Conservation (phyloP, 768 basidiomycete species). For the Trametes villosa region DNA sequence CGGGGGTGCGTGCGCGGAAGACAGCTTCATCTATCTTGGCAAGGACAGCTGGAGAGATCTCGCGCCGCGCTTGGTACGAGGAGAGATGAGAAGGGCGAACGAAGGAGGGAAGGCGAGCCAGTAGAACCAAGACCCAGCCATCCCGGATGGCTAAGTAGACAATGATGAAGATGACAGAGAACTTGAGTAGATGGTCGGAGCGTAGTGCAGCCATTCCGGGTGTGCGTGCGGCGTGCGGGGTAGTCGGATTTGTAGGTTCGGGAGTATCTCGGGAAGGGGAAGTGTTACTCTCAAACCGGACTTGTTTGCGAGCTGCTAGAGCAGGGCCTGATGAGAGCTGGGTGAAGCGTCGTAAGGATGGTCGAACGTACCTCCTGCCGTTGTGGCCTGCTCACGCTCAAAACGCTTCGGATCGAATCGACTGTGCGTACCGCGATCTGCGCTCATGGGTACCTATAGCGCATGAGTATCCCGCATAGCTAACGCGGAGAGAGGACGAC, state of each 20-base stretch:
- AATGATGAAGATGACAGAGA: background rate
- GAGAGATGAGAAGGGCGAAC: background rate
- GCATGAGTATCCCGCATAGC: too few species aligned
- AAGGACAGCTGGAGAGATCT: background rate
- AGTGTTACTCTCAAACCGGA: background rate
- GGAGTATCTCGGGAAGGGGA: background rate
- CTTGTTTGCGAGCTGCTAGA: background rate
- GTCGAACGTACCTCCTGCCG: too few species aligned
- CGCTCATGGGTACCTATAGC: too few species aligned
- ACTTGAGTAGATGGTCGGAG: background rate
- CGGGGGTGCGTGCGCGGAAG: background rate
- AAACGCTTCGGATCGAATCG: too few species aligned
- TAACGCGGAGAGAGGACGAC: too few species aligned
- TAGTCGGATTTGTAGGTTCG: background rate
- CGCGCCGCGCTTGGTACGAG: too few species aligned
- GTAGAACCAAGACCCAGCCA: background rate
- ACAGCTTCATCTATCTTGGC: background rate
- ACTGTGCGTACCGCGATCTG: too few species aligned
- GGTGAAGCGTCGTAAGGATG: too few species aligned
- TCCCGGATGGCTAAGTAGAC: background rate
- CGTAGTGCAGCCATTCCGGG: too few species aligned
- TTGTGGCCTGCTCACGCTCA: too few species aligned
- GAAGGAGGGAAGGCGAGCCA: background rate
- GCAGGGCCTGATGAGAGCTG: background rate
- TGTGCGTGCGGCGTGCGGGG: too few species aligned